phyloP scores from a whole-genome alignment of 257 asterid species.

The Marsdenia floribunda region DNA sequence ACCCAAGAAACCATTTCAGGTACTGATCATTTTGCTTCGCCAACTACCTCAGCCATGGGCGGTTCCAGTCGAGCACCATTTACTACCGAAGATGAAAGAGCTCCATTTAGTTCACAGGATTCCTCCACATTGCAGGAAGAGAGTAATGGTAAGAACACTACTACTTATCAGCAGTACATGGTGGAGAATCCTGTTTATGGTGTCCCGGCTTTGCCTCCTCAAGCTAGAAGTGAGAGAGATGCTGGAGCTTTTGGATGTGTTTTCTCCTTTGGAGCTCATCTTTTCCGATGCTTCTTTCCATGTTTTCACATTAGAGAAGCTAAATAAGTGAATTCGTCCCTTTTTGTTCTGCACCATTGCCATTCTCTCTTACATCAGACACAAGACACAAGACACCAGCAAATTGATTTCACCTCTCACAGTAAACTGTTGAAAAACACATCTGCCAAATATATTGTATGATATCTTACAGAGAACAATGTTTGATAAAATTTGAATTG shows the following conservation, averaged over 20 bases:
- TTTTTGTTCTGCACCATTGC: not conserved
- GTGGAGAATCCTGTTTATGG: conserved; percentile 28
- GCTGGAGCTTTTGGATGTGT: conserved; percentile 45
- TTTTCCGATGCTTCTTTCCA: conserved; percentile 51
- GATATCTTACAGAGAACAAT: not conserved
- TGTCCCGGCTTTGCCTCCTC: conserved; percentile 14
- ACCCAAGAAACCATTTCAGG: conserved; percentile 23
- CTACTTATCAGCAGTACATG: conserved; percentile 31
- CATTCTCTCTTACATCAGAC: too few species aligned
- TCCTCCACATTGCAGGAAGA: not conserved
- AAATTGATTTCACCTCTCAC: too few species aligned
- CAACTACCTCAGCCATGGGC: conserved; percentile 2
- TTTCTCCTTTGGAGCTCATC: conserved; percentile 32
- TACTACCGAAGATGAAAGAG: conserved; percentile 3
- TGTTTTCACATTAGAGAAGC: conserved; percentile 49
- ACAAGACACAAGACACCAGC: not conserved
- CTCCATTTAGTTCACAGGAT: conserved; percentile 13
- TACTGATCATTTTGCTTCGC: conserved; percentile 11
- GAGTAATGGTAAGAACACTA: not conserved
- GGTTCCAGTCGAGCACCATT: conserved; percentile 11
- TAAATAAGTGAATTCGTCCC: not conserved
- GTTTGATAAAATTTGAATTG: not conserved
- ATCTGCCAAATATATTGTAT: not conserved
- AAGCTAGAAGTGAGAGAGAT: conserved; percentile 23
- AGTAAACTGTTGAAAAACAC: not conserved